These are phyloP conservation scores for Agrocybe pediades DNA, from an alignment of 768 basidiomycete genomes.

Conservation along the genomic window DNA sequence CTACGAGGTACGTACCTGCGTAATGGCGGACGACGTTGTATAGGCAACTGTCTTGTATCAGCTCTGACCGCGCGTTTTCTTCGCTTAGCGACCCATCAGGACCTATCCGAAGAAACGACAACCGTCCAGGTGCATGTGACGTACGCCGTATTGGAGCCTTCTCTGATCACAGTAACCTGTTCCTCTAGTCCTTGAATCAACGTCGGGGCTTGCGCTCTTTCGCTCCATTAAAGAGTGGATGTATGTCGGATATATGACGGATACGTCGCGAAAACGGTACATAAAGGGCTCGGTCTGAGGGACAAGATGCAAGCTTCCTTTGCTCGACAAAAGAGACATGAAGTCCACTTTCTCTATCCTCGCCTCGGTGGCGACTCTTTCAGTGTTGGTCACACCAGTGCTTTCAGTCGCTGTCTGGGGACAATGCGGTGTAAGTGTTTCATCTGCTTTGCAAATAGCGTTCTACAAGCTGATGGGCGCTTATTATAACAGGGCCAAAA, in stretches of 20 bases:
- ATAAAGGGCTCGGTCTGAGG: slow-evolving; percentile 1
- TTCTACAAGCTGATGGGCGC: background rate
- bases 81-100: background rate
- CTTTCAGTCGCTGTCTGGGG: slow-evolving; percentile 45
- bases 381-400: slow-evolving; percentile 28
- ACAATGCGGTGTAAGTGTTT: slow-evolving; percentile 48
- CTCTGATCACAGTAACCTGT: background rate
- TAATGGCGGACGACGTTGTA: no score
- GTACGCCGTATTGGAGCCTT: background rate
- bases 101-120: background rate
- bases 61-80: background rate
- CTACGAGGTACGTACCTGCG: no score
- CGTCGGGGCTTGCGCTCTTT: no score
- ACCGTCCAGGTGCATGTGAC: background rate
- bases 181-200: no score
- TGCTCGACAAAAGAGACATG: slow-evolving; percentile 21
- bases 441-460: slow-evolving; percentile 8
- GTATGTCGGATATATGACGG: slow-evolving; percentile 33
- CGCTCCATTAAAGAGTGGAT: slow-evolving; percentile 15
- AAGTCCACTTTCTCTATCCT: slow-evolving; percentile 28
- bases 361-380: slow-evolving; percentile 32
- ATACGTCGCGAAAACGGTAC: background rate
- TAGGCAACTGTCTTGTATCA: no score
- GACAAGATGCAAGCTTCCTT: background rate
- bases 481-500: slow-evolving; percentile 33